These are phyloP conservation scores for Blastobotrys persicus DNA, from an alignment of 1,139 yeast genomes.

Conservation along the genomic window DNA sequence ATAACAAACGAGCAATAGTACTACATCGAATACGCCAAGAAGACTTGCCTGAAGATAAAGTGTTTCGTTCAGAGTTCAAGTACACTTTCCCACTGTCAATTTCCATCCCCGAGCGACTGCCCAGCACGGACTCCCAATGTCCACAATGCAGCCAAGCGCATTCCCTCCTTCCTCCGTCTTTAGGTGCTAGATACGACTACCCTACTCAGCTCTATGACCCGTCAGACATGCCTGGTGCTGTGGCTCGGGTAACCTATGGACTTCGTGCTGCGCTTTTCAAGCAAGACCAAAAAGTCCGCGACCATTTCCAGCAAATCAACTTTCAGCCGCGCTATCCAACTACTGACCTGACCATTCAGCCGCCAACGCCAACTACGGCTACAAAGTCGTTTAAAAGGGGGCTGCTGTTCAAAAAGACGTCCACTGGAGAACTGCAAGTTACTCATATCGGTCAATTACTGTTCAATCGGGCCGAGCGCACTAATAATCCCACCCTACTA, in stretches of 20 bases:
- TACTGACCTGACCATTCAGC: neutral
- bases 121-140: neutral
- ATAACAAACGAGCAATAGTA: slow-evolving; percentile 1
- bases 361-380: neutral
- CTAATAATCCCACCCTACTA: neutral
- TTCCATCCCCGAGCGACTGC: neutral
- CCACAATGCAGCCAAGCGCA: neutral
- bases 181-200: neutral
- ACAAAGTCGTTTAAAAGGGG: neutral
- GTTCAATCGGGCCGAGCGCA: neutral
- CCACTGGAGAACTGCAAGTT: neutral
- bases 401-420: neutral
- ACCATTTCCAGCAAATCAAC: neutral
- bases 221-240: neutral
- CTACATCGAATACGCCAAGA: neutral
- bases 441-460: neutral
- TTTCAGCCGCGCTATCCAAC: slow-evolving; percentile 4
- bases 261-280: neutral
- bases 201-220: neutral
- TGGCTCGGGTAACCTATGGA: slow-evolving; percentile 3
- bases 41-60: neutral
- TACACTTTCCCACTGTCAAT: slow-evolving; percentile 4
- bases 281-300: neutral
- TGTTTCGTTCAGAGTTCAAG: neutral
- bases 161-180: neutral